Evolutionary conservation across 495 filamentous ascomycete species (phyloP).

Genomic region (Pyrenula massariospora): DNA sequence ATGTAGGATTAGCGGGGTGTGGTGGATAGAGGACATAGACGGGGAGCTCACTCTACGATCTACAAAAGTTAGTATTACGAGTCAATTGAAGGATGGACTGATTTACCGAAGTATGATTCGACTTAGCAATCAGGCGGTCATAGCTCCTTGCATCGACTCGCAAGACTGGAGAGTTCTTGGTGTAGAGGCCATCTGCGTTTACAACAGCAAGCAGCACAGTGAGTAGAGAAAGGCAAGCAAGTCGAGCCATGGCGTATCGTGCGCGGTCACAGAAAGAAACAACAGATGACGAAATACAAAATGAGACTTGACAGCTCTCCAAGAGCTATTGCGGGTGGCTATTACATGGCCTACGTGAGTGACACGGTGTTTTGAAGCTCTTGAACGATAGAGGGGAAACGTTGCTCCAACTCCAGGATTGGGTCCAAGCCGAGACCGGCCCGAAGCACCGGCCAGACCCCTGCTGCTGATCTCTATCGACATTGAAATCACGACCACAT

Average conservation of each 20-base stretch:
- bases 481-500: too few relatives aligned
- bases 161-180: conserved; percentile 76
- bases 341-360: not conserved
- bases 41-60: conserved; percentile 54
- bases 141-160: conserved; percentile 79
- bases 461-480: too few relatives aligned
- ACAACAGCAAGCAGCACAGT: conserved; percentile 39
- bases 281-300: not conserved
- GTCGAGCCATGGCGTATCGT: not conserved
- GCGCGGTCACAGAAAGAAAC: not conserved
- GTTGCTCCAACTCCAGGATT: not conserved
- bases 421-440: too few relatives aligned
- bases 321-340: not conserved
- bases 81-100: not conserved
- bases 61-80: conserved; percentile 9
- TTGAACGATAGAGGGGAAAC: not conserved
- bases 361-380: not conserved
- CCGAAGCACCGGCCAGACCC: too few relatives aligned
- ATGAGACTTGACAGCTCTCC: not conserved
- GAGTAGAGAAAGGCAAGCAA: conserved; percentile 21
- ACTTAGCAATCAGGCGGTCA: conserved; percentile 72
- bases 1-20: conserved; percentile 13
- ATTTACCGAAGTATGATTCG: conserved; percentile 82
- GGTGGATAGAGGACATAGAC: conserved; percentile 5
- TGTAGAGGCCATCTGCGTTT: conserved; percentile 64